Percentiles rank a stretch among this genome's conserved stretches.
Conservation (phyloP, 2,329 filamentous ascomycete species). For the Fusarium sp. region DNA sequence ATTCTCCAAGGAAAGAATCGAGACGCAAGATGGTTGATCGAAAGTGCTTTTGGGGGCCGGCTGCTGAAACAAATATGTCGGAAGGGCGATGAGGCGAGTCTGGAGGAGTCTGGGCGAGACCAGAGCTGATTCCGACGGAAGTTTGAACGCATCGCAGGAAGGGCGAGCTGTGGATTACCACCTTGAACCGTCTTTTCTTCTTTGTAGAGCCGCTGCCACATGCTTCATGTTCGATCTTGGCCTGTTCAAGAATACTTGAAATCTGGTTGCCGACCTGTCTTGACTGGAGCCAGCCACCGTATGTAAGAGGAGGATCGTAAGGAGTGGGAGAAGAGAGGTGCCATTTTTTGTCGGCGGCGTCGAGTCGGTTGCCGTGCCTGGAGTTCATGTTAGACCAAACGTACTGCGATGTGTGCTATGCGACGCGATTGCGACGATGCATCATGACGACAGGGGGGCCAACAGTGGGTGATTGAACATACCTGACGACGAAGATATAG, state of each 20-base stretch:
- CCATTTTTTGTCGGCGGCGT: slow-evolving; percentile 95
- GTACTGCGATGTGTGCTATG: slow-evolving; percentile 12
- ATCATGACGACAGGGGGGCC: slow-evolving; percentile 39
- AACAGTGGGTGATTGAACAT: slow-evolving; percentile 29
- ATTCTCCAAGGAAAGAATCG: slow-evolving; percentile 94
- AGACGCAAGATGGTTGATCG: slow-evolving; percentile 74
- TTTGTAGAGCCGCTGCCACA: slow-evolving; percentile 34
- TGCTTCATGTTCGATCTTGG: slow-evolving; percentile 55
- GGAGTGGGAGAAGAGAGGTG: slow-evolving; percentile 90
- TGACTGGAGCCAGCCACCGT: slow-evolving; percentile 90
- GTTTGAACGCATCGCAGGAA: slow-evolving; percentile 94
- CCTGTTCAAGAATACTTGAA: slow-evolving; percentile 70
- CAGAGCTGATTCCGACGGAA: slow-evolving; percentile 84
- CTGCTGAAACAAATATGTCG: slow-evolving; percentile 49
- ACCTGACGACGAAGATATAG: slow-evolving; percentile 57
- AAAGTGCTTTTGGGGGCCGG: slow-evolving; percentile 47
- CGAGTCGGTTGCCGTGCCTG: slow-evolving; percentile 90
- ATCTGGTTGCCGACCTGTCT: slow-evolving; percentile 84
- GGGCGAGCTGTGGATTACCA: slow-evolving; percentile 92
- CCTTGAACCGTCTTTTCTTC: slow-evolving; percentile 70
- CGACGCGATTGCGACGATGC: slow-evolving; percentile 31
- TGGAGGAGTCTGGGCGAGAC: slow-evolving; percentile 68
- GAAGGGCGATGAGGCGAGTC: slow-evolving; percentile 47
- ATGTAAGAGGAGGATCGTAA: slow-evolving; percentile 94
- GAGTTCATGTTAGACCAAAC: slow-evolving; percentile 21